These are phyloP conservation scores for Jaltomata sinuosa DNA, from an alignment of 257 asterid genomes.

Conservation along the genomic window DNA sequence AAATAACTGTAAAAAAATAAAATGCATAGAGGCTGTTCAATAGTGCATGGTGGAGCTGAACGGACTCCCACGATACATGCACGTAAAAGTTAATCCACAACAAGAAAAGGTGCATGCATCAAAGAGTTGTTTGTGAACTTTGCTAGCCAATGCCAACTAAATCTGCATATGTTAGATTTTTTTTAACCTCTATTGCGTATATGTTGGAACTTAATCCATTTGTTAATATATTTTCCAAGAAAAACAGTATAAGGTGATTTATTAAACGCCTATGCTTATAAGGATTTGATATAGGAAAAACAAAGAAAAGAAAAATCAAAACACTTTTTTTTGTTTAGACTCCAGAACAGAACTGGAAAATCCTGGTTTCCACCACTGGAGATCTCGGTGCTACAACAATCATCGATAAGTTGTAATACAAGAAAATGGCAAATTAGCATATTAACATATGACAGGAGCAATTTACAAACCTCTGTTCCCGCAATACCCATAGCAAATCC, in stretches of 20 bases:
- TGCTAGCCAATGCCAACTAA: no score
- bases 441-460: not conserved
- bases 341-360: not conserved
- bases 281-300: not conserved
- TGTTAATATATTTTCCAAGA: no score
- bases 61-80: no score
- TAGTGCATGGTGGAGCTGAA: not conserved
- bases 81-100: no score
- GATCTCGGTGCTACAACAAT: not conserved
- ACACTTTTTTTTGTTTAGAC: not conserved
- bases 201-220: no score
- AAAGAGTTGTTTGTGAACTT: no score
- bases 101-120: no score
- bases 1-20: not conserved
- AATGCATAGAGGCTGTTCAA: not conserved
- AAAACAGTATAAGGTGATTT: no score
- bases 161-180: no score
- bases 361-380: not conserved
- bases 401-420: not conserved
- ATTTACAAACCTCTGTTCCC: conserved; percentile 73
- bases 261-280: no score
- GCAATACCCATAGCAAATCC: conserved; percentile 94
- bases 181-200: no score
- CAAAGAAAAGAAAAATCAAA: not conserved
- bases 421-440: not conserved